Base-by-base conservation (phyloP, 495 filamentous ascomycete genomes). In the Cenococcum geophilum region DNA sequence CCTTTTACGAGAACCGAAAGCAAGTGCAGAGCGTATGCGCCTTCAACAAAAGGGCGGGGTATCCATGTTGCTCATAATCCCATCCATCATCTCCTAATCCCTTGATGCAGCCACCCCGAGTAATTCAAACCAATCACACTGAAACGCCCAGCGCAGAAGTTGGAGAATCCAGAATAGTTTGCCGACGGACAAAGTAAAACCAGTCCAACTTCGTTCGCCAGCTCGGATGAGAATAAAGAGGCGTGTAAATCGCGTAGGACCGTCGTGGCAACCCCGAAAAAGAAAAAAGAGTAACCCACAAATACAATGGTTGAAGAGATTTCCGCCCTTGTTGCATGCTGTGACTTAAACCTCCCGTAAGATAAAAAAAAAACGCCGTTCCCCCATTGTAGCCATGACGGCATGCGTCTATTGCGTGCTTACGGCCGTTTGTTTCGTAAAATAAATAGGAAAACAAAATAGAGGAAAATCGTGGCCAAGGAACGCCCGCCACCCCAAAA, bases 341-440 rank as follows among this genome's bases (percentile, higher is more conserved):
- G 2, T 2, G 6, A 2, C 6, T 32, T 32, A 6, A 32, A 6
- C 27, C 27, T 2, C 27, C 18, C 40, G 11, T 45, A 45, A 45
- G 14, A 45, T 45, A 45, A 45, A 1, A 52, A 52, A 25, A 16
- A 25, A 52, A 32, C 49, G 49, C 49, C 49, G 18, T 25, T 16
- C 34, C 47, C 25, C 48, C 58, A 23, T 66, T 56, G 60, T 69
- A 70, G 64, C 67, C 67, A 60, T 62, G 67, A 70, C 67, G 67
- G 67, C 67, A 67, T 70, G 64, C 67, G 67, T 70, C 67, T 70
- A 67, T 70, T 70, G 25, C 63, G 36, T 47, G 51, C 51, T 57
- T 42, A 6, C 12, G 51, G 52, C 51, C 53, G 34, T 18, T 59
- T 6, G 27, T 32, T 64, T 59, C 57, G 34, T 54, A 42, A 47